These are phyloP conservation scores for Dendrothele bispora DNA, from an alignment of 768 basidiomycete species.

Conservation along the genomic window DNA sequence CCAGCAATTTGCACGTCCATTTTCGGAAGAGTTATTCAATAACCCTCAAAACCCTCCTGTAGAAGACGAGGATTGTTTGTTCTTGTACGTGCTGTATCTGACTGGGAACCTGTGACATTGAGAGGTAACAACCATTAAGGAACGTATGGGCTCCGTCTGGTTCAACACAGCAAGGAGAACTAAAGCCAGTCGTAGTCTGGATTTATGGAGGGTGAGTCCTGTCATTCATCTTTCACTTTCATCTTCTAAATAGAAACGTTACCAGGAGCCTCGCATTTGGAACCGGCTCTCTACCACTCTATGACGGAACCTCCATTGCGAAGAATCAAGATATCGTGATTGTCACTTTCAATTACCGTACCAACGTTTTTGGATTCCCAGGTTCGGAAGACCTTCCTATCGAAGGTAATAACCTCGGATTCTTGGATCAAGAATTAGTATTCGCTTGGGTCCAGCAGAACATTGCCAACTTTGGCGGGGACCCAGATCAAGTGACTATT, in stretches of 20 bases:
- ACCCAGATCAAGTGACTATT: constrained; percentile 33
- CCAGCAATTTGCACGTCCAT: constrained; percentile 3
- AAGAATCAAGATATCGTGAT: constrained; percentile 25
- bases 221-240: not conserved
- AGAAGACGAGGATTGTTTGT: constrained; percentile 8
- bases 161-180: not conserved
- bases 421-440: constrained; percentile 40
- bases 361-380: constrained; percentile 30
- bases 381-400: constrained; percentile 28
- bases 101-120: not conserved
- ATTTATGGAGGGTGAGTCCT: constrained; percentile 8
- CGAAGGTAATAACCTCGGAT: constrained; percentile 41
- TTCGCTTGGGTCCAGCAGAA: constrained; percentile 41
- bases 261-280: constrained; percentile 3
- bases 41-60: constrained; percentile 1
- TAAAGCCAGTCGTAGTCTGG: constrained; percentile 7
- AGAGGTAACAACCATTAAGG: not conserved
- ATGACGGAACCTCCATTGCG: constrained; percentile 7
- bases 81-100: not conserved
- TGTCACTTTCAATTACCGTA: constrained; percentile 33
- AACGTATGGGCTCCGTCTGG: constrained; percentile 11
- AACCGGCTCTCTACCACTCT: constrained; percentile 1
- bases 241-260: constrained; percentile 14
- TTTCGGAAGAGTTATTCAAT: constrained; percentile 2
- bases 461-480: constrained; percentile 34